These are phyloP conservation scores for Candida ipomoeae DNA, from an alignment of 805 yeast species.

Conservation along the genomic window DNA sequence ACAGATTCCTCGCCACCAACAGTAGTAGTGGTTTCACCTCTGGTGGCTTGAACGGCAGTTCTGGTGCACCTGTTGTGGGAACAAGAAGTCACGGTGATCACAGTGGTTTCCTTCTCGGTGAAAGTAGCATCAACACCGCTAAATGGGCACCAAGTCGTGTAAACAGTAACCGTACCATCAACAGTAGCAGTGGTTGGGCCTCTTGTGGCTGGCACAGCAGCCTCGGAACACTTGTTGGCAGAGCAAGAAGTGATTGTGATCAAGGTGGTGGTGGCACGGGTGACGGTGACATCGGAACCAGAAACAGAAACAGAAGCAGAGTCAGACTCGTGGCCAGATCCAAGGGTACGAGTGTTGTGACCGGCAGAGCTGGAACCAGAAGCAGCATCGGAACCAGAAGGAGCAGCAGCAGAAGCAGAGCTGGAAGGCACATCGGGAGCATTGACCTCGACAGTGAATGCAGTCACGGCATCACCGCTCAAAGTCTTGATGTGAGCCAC, in stretches of 20 bases:
- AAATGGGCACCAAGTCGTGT: conserved; percentile 38
- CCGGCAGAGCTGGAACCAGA: conserved; percentile 9
- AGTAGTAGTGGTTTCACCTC: conserved; percentile 28
- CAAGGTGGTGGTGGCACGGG: conserved; percentile 17
- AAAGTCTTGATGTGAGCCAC: conserved; percentile 20
- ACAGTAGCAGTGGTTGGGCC: conserved; percentile 27
- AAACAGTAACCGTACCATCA: conserved; percentile 17
- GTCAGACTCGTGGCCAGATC: neutral
- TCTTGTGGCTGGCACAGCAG: conserved; percentile 28
- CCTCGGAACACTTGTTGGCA: conserved; percentile 26
- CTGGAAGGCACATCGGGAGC: conserved; percentile 12
- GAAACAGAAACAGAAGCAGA: conserved; percentile 6
- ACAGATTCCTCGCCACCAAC: conserved; percentile 16
- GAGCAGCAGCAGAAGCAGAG: conserved; percentile 5
- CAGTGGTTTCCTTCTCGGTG: conserved; percentile 18
- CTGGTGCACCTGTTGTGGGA: conserved; percentile 11
- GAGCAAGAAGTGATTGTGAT: conserved; percentile 33
- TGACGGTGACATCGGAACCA: conserved; percentile 13
- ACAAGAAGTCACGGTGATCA: conserved; percentile 25
- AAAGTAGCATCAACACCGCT: conserved; percentile 17
- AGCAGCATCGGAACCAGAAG: conserved; percentile 8
- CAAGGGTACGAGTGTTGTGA: neutral
- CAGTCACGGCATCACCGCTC: conserved; percentile 22
- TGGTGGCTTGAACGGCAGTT: conserved; percentile 24
- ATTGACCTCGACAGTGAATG: conserved; percentile 8